Conservation (phyloP, 164 flowering plant species). For the Aristolochia fimbriata region DNA sequence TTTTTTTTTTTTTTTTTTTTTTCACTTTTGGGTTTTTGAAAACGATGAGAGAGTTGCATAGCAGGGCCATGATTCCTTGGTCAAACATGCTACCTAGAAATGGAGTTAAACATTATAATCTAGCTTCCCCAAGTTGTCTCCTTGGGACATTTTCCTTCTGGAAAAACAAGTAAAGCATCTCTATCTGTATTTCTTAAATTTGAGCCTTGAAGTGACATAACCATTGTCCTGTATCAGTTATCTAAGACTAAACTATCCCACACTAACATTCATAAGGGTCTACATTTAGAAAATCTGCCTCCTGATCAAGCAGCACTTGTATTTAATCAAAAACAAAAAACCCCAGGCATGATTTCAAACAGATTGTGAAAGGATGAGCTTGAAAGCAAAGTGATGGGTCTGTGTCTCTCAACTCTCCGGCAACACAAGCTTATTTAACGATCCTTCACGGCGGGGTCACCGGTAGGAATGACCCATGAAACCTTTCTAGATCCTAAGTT, state of each 20-base stretch:
- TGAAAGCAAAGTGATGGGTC: too few species aligned
- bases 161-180: too few species aligned
- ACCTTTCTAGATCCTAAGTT: not conserved
- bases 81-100: too few species aligned
- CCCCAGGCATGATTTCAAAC: not conserved
- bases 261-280: not conserved
- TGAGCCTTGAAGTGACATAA: conserved; percentile 1
- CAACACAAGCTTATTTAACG: not conserved
- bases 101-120: too few species aligned
- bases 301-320: conserved; percentile 1
- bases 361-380: not conserved
- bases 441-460: not conserved
- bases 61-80: too few species aligned
- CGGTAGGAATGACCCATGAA: not conserved
- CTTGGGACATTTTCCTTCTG: too few species aligned
- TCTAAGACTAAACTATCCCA: not conserved
- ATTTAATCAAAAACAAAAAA: not conserved
- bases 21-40: too few species aligned
- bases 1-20: too few species aligned
- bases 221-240: not conserved
- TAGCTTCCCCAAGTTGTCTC: too few species aligned
- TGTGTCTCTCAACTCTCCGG: conserved; percentile 4
- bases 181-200: not conserved
- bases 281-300: conserved; percentile 5
- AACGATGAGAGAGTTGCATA: too few species aligned